Evolutionary conservation across 2,329 filamentous ascomycete genomes (phyloP).

Genomic region (Fulvia fulva): DNA sequence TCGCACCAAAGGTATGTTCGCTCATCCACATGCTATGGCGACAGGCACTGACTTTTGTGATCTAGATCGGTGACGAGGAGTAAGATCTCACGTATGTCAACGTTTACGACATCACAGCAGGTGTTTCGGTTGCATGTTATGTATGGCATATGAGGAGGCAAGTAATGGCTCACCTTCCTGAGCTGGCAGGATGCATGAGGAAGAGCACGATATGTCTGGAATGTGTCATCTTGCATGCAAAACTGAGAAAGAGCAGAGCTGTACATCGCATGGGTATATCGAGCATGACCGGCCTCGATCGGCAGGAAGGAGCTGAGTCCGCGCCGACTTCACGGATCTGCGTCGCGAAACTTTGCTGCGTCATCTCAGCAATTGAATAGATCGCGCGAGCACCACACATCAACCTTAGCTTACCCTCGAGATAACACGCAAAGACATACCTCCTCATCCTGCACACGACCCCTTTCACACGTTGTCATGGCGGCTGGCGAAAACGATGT

Average conservation of each 20-base stretch:
- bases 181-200: conserved; percentile 1
- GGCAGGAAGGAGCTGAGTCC: background rate
- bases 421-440: conserved; percentile 2
- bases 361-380: background rate
- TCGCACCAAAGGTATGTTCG: conserved; percentile 83
- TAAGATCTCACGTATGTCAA: conserved; percentile 33
- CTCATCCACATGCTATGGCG: conserved; percentile 2
- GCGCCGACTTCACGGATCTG: background rate
- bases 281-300: background rate
- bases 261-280: background rate
- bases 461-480: conserved; percentile 8
- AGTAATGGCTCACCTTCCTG: background rate
- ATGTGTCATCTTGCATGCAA: conserved; percentile 9
- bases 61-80: conserved; percentile 67
- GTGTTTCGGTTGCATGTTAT: background rate
- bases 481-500: conserved; percentile 32
- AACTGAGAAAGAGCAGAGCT: background rate
- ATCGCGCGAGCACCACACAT: background rate
- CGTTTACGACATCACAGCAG: background rate
- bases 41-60: background rate
- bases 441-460: background rate
- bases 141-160: background rate
- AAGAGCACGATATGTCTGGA: background rate
- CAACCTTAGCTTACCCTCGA: background rate
- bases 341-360: background rate